Percentiles rank a stretch among this genome's conserved stretches.
Evolutionary conservation across 768 basidiomycete species (phyloP).

Genomic region (Coprinellus aureogranulatus): DNA sequence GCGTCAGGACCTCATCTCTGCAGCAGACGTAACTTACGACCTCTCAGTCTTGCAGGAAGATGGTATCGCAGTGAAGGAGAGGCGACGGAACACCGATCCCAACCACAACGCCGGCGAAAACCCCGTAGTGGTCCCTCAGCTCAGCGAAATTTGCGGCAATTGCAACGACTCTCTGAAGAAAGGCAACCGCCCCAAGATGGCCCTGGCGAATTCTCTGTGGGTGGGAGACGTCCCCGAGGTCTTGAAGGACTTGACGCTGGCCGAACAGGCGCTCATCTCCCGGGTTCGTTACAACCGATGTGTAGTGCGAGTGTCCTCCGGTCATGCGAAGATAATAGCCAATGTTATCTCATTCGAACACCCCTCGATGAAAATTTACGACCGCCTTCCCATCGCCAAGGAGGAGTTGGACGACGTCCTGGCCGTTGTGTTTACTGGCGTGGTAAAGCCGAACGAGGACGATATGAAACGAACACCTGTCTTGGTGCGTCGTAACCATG

Average conservation of each 20-base stretch:
- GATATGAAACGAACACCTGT: conserved; percentile 5
- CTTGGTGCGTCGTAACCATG: conserved; percentile 22
- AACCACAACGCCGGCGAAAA: background rate
- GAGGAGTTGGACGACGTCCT: conserved; percentile 22
- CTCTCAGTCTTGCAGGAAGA: background rate
- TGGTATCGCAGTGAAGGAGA: background rate
- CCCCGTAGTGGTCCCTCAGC: background rate
- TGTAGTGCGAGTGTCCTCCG: background rate
- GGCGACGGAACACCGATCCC: background rate
- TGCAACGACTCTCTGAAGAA: background rate
- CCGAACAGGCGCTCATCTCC: background rate
- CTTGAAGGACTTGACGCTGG: background rate
- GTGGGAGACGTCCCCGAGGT: background rate
- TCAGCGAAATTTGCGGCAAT: background rate
- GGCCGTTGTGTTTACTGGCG: conserved; percentile 11
- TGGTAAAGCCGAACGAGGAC: background rate
- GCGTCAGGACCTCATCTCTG: conserved; percentile 15
- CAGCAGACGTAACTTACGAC: background rate
- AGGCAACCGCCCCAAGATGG: background rate
- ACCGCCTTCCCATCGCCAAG: conserved; percentile 20
- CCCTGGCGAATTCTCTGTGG: conserved; percentile 4
- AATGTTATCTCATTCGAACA: conserved; percentile 3
- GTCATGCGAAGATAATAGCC: background rate
- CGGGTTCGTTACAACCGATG: background rate
- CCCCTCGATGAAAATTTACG: background rate